Conservation (phyloP, 1,284 basidiomycete species). For the Tylopilus sp. region DNA sequence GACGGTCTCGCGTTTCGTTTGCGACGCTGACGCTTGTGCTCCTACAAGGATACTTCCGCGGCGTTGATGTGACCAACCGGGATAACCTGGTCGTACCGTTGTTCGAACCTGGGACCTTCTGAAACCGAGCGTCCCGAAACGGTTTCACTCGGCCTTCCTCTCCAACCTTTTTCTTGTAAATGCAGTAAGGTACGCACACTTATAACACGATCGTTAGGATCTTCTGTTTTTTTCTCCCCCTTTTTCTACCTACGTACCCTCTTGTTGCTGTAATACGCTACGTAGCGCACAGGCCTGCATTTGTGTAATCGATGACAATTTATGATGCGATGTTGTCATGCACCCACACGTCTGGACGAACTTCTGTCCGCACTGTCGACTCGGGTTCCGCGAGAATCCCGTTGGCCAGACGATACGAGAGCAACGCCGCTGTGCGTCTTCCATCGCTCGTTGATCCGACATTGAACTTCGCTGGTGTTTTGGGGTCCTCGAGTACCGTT, state of each 20-base stretch:
- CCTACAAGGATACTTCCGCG: constrained; percentile 31
- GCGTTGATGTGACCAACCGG: constrained; percentile 33
- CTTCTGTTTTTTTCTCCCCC: neutral
- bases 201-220: constrained; percentile 17
- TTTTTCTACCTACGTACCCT: too few relatives aligned
- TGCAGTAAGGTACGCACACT: constrained; percentile 22
- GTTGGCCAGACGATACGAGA: neutral
- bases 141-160: neutral
- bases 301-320: constrained; percentile 13
- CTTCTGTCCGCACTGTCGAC: neutral
- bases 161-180: constrained; percentile 14
- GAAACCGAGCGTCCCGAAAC: constrained; percentile 1
- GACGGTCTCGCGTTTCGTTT: constrained; percentile 3
- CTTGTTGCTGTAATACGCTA: constrained; percentile 22
- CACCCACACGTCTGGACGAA: neutral
- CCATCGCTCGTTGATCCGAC: neutral
- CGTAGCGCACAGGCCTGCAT: constrained; percentile 3
- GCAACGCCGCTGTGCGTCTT: neutral
- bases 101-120: constrained; percentile 27
- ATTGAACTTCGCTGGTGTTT: neutral
- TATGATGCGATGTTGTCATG: neutral
- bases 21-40: constrained; percentile 10
- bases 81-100: constrained; percentile 29
- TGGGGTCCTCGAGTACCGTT: neutral
- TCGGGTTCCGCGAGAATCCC: constrained; percentile 7